phyloP scores from a whole-genome alignment of 805 yeast genomes.

The Candida anglica region DNA sequence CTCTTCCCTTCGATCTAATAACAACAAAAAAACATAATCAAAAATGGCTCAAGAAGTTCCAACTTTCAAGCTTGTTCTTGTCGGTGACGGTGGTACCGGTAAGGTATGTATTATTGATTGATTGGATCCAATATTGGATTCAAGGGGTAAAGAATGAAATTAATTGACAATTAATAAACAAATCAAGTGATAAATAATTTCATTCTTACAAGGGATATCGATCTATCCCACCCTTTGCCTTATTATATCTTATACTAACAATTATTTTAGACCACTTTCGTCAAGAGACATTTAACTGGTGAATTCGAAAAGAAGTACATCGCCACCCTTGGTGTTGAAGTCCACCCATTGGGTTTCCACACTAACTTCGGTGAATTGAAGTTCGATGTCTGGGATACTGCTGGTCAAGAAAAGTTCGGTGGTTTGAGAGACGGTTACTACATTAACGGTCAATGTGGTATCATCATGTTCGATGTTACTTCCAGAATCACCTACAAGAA shows the following conservation, averaged over 20 bases:
- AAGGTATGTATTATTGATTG: slow-evolving; percentile 47
- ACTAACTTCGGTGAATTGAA: slow-evolving; percentile 98
- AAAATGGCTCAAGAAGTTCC: slow-evolving; percentile 82
- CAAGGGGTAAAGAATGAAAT: background rate
- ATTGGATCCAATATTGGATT: slow-evolving; percentile 1
- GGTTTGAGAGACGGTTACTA: slow-evolving; percentile 99
- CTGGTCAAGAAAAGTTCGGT: slow-evolving; percentile 99
- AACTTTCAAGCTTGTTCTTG: slow-evolving; percentile 95
- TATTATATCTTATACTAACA: slow-evolving; percentile 4
- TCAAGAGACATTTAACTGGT: slow-evolving; percentile 99
- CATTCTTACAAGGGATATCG: too few relatives aligned
- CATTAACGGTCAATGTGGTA: slow-evolving; percentile 99
- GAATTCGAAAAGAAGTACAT: slow-evolving; percentile 98
- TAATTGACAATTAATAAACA: too few relatives aligned
- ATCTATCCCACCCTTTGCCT: too few relatives aligned
- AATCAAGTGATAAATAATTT: background rate
- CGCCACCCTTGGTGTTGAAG: slow-evolving; percentile 99
- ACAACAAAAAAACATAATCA: slow-evolving; percentile 8
- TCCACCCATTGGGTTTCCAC: slow-evolving; percentile 96
- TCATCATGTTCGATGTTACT: slow-evolving; percentile 99
- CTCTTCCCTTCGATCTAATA: too few relatives aligned
- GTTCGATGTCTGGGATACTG: slow-evolving; percentile 99
- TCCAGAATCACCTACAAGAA: slow-evolving; percentile 99
- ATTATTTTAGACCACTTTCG: slow-evolving; percentile 86
- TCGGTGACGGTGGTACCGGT: slow-evolving; percentile 99